Evolutionary conservation across 208 protist species (phyloP), one percentile per base, ranked within the genome.

Genomic region (Trichomonas tenax): DNA sequence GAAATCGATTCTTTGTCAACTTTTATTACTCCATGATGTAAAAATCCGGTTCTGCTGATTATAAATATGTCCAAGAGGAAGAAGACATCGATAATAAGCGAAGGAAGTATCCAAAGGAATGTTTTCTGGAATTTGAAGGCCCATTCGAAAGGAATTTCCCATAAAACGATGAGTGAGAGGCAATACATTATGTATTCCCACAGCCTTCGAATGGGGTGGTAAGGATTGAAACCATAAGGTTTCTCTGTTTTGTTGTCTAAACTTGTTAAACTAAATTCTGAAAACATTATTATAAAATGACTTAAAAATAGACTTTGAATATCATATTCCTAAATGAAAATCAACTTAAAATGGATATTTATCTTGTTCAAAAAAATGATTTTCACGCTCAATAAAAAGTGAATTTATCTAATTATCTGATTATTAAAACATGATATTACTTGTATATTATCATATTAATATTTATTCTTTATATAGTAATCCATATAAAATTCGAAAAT

Each of bases 121-220:
- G 40, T 51, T n/a, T 17, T 38, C 46, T 93, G 23, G 44, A 93
- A 34, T 1, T 38, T 51, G 4, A 93, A 93, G 15, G n/a, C 14
- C 86, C 86, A 93, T 38, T 51, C 86, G 46, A 58, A 93, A 11
- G 86, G 40, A 51, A 48, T 34, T 41, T 93, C 86, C 40, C 44
- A 93, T 21, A 93, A 38, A 31, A 26, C 17, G 17, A 51, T 34
- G 0, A 93, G 9, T 58, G 86, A 48, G 14, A 51, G 21, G 46
- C n/a, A 51, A 93, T 93, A 93, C 26, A 93, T 93, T n/a, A 93
- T 51, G 46, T 51, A 93, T 93, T 93, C 86, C 86, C 86, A 93
- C 2, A 93, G 0, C 2, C n/a, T 8, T 6, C 86, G 0, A 34
- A 34, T 34, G 15, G 44, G 11, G 26, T 23, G 17, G 51, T 51